A percentile compares a stretch with the other conserved stretches of the same genome.
These are phyloP conservation scores for Yarrowia divulgata DNA, from an alignment of 805 yeast genomes.

Conservation along the genomic window DNA sequence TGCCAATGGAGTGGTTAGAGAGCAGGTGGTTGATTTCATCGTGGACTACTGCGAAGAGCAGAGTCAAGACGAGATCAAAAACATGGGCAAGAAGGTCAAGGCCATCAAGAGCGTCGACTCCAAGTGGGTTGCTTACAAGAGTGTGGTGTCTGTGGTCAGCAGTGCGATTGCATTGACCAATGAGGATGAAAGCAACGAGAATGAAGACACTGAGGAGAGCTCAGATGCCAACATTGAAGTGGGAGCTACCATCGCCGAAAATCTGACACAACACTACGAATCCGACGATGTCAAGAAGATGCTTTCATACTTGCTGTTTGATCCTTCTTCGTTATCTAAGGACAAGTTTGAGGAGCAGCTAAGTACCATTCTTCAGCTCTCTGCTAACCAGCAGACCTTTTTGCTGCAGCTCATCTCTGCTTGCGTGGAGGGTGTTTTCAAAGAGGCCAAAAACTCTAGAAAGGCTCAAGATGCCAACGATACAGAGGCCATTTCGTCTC, in stretches of 20 bases:
- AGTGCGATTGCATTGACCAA: background rate
- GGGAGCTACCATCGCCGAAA: slow-evolving; percentile 9
- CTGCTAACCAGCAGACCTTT: slow-evolving; percentile 3
- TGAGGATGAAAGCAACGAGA: background rate
- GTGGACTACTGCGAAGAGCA: slow-evolving; percentile 50
- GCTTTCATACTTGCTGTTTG: slow-evolving; percentile 13
- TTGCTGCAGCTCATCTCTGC: slow-evolving; percentile 16
- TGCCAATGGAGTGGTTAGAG: slow-evolving; percentile 49
- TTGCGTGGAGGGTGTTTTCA: slow-evolving; percentile 13
- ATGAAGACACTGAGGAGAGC: background rate
- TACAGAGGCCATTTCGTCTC: background rate
- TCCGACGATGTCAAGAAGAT: slow-evolving; percentile 13
- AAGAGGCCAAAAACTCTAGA: slow-evolving; percentile 2
- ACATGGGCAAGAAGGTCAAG: slow-evolving; percentile 29
- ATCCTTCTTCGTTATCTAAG: slow-evolving; percentile 17
- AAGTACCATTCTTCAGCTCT: background rate
- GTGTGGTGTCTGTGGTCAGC: slow-evolving; percentile 7
- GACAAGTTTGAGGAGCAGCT: slow-evolving; percentile 24
- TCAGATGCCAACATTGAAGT: slow-evolving; percentile 3
- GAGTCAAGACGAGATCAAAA: slow-evolving; percentile 44
- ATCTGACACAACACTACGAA: slow-evolving; percentile 11
- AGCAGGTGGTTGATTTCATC: slow-evolving; percentile 63
- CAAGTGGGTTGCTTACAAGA: slow-evolving; percentile 22
- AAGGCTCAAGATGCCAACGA: slow-evolving; percentile 12
- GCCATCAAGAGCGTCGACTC: slow-evolving; percentile 5